phyloP scores from a whole-genome alignment of 495 filamentous ascomycete species.

The Neurospora tetrasperma region DNA sequence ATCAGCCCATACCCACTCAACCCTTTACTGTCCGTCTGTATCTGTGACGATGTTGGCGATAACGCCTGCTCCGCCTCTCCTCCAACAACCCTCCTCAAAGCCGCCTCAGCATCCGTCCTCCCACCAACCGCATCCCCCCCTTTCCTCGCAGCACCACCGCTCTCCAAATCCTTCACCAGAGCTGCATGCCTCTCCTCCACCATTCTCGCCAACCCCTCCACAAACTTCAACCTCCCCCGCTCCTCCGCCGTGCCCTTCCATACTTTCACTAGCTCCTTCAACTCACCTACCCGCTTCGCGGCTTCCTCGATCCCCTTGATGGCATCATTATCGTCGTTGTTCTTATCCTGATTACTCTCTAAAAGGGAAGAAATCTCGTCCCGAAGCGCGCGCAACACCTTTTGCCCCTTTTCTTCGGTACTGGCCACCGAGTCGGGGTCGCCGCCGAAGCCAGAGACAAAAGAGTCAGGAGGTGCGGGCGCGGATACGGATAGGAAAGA shows the following conservation, averaged over 20 bases:
- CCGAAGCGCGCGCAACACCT: conserved; percentile 55
- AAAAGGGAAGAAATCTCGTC: conserved; percentile 63
- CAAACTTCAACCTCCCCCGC: conserved; percentile 67
- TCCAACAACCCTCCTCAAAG: neutral
- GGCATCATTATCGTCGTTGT: conserved; percentile 33
- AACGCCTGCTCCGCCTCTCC: conserved; percentile 13
- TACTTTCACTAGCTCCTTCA: conserved; percentile 61
- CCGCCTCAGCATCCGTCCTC: conserved; percentile 4
- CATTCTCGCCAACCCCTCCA: conserved; percentile 63
- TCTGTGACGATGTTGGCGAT: neutral
- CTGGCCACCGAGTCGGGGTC: conserved; percentile 33
- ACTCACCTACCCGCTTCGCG: conserved; percentile 54
- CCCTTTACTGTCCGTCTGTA: conserved; percentile 23
- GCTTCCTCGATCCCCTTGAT: conserved; percentile 58
- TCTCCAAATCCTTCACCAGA: conserved; percentile 39
- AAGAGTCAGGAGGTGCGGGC: conserved; percentile 44
- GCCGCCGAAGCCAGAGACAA: neutral
- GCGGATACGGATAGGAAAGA: conserved; percentile 75
- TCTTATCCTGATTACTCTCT: neutral
- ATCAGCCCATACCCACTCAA: conserved; percentile 65
- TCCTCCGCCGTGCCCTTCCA: conserved; percentile 95
- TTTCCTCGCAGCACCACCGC: conserved; percentile 7
- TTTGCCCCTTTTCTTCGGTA: conserved; percentile 71
- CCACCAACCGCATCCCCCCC: neutral
- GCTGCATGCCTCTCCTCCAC: conserved; percentile 49